These are phyloP conservation scores for Flueggea neowawraea DNA, from an alignment of 441 rosid genomes.

Conservation along the genomic window DNA sequence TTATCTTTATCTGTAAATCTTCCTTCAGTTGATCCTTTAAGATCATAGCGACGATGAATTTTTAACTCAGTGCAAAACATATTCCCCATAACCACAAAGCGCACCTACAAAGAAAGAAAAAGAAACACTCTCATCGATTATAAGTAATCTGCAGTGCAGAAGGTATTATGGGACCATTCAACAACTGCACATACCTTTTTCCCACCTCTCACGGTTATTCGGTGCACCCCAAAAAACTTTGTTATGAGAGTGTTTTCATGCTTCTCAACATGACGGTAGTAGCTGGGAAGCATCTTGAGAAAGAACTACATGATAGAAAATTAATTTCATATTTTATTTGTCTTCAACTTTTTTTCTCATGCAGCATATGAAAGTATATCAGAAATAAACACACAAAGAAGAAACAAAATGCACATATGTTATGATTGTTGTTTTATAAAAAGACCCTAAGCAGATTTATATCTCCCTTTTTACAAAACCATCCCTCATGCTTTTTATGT, in stretches of 20 bases:
- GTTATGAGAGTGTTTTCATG: constrained; percentile 96
- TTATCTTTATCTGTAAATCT: constrained; percentile 71
- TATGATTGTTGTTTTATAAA: too few species aligned
- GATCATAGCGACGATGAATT: constrained; percentile 90
- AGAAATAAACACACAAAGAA: too few species aligned
- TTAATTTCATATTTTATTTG: too few species aligned
- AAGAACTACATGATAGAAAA: constrained; percentile 42
- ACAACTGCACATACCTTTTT: constrained; percentile 52
- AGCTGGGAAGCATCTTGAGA: constrained; percentile 82
- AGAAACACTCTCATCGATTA: constrained; percentile 5
- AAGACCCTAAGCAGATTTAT: too few species aligned
- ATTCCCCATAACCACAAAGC: constrained; percentile 99
- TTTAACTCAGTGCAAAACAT: constrained; percentile 97
- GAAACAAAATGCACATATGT: too few species aligned
- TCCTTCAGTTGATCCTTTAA: constrained; percentile 90
- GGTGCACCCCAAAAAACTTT: constrained; percentile 89
- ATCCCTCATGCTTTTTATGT: too few species aligned
- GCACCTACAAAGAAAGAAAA: constrained; percentile 48
- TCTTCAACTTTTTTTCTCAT: too few species aligned
- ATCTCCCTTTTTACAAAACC: too few species aligned
- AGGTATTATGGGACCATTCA: neutral
- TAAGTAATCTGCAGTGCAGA: constrained; percentile 8
- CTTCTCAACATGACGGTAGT: constrained; percentile 64
- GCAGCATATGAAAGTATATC: too few species aligned
- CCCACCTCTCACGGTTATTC: constrained; percentile 69